Percentiles rank a stretch among this genome's conserved stretches.
phyloP scores from a whole-genome alignment of 2,329 filamentous ascomycete species.

The Botrytis sinoallii region DNA sequence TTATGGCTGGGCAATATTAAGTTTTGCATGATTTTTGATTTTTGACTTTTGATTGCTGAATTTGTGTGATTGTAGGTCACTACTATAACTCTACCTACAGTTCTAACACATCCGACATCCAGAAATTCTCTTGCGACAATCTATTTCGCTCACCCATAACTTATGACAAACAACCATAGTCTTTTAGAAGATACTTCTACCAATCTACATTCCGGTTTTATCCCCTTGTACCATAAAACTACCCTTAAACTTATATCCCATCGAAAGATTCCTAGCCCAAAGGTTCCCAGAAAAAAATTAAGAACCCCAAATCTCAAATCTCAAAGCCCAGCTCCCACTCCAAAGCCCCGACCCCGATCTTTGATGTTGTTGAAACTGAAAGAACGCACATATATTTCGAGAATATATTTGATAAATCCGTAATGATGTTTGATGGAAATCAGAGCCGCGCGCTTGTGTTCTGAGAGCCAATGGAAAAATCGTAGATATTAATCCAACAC shows the following conservation, averaged over 20 bases:
- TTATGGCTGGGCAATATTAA: not conserved
- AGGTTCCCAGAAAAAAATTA: not conserved
- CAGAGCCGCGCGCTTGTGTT: not conserved
- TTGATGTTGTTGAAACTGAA: not conserved
- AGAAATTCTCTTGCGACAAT: not conserved
- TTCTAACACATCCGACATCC: not conserved
- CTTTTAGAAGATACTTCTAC: not conserved
- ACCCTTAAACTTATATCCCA: not conserved
- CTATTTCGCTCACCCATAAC: not conserved
- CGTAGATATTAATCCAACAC: not conserved
- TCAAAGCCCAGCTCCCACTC: not conserved
- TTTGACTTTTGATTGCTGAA: not conserved
- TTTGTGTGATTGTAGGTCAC: not conserved
- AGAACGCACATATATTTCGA: not conserved
- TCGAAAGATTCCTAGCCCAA: not conserved
- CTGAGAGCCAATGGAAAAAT: not conserved
- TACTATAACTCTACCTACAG: not conserved
- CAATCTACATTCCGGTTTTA: not conserved
- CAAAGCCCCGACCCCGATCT: not conserved
- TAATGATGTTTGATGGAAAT: not conserved
- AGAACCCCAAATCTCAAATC: not conserved
- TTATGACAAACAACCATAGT: accelerated
- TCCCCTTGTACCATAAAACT: not conserved
- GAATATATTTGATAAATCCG: not conserved
- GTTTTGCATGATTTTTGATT: not conserved